Evolutionary conservation across 116 monocot species (phyloP), one percentile per base, ranked within the genome.

Genomic region (Papilionanthe hybrid): DNA sequence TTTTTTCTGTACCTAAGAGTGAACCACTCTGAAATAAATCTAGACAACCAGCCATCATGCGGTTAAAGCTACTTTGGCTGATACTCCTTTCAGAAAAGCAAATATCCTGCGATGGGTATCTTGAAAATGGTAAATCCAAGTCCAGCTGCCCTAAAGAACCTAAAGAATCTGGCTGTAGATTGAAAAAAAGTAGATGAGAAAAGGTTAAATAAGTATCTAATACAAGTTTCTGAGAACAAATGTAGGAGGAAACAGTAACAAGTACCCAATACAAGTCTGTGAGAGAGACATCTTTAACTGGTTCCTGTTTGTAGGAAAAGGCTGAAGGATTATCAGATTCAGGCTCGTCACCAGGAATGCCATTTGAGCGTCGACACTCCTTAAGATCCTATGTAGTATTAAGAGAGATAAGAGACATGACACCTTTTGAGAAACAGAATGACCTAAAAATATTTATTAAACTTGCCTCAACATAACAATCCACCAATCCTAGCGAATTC

Each of bases 91-190:
- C 98, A 8, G 86, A 86, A 37, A 90, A 82, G 44, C 85, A 75
- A 29, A 91, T 42, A 68, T 94, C 87, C 69, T 88, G 84, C 17
- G 76, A 80, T 20, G 82, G 77, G 69, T 84, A 97, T 97, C 81
- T 92, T 55, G 82, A 78, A 10, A 89, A 74, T 28, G 92, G 87
- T 30, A 90, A 81, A n/a, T 94, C 98, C 83, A 98, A 80, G 75
- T 94, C 98, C 72, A 94, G 75, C 27, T 88, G 86, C 45, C 94
- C 93, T 45, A 94, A 84, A 71, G 94, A 98, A 88, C 94, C 93
- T 45, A 94, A 86, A 63, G 94, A 98, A 91, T 98, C 98, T 5
- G 94, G 89, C 98, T 94, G 92, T 57, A 85, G 49, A 15, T 78
- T 44, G 79, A n/a, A 42, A 67, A 77, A 60, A 42, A 37, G 37